Conservation (phyloP, 352 stramenopile species). For the Phytophthora pseudosyringae region DNA sequence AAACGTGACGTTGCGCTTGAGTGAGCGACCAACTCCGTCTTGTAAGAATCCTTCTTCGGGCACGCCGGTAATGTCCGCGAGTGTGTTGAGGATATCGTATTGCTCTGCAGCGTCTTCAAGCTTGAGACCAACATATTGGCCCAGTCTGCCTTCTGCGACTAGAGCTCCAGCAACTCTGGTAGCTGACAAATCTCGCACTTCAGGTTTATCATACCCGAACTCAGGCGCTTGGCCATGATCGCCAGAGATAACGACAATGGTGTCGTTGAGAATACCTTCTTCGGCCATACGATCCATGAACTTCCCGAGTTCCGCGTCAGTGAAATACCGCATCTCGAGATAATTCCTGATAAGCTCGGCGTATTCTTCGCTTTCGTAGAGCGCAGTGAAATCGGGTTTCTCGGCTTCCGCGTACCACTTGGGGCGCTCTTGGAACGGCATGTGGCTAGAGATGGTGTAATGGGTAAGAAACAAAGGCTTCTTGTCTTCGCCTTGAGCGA, state of each 20-base stretch:
- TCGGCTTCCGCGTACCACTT: conserved; percentile 42
- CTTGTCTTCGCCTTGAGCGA: conserved; percentile 33
- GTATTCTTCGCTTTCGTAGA: conserved; percentile 39
- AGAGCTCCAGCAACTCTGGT: conserved; percentile 41
- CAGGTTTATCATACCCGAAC: conserved; percentile 33
- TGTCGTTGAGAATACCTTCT: conserved; percentile 54
- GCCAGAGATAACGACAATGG: conserved; percentile 59
- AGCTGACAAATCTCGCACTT: conserved; percentile 38
- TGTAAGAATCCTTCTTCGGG: conserved; percentile 43
- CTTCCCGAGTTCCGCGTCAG: conserved; percentile 48
- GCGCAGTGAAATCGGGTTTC: conserved; percentile 46
- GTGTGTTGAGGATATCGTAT: conserved; percentile 54
- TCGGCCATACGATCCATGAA: conserved; percentile 59
- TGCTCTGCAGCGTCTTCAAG: conserved; percentile 43
- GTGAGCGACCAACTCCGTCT: conserved; percentile 42
- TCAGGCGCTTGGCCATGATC: conserved; percentile 58
- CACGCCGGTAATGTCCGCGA: conserved; percentile 49
- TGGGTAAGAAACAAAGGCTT: conserved; percentile 58
- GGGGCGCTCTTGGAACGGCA: conserved; percentile 39
- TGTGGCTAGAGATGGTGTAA: conserved; percentile 70
- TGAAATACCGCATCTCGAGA: conserved; percentile 58
- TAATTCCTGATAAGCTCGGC: conserved; percentile 41
- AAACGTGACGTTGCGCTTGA: conserved; percentile 47
- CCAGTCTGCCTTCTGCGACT: conserved; percentile 44
- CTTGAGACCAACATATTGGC: conserved; percentile 28